Percentiles rank a stretch among this genome's conserved stretches.
phyloP scores from a whole-genome alignment of 2,329 filamentous ascomycete genomes.

The Graphiopsis chlorocephala region DNA sequence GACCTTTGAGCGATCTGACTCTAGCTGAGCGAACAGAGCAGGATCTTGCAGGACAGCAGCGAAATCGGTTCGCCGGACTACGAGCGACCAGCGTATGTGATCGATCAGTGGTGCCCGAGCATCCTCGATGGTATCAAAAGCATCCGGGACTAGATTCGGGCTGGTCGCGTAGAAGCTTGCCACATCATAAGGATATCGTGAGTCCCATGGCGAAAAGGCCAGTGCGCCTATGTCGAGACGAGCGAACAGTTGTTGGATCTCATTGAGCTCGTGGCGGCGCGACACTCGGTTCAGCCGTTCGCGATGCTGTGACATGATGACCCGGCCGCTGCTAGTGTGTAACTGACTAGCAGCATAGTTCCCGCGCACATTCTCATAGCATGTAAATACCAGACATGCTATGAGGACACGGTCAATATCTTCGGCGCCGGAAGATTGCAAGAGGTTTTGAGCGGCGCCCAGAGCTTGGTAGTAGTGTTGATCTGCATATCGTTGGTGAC shows the following conservation, averaged over 20 bases:
- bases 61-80: neutral
- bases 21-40: neutral
- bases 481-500: slow-evolving; percentile 17
- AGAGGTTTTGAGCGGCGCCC: neutral
- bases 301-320: slow-evolving; percentile 13
- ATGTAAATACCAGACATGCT: slow-evolving; percentile 19
- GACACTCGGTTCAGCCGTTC: neutral
- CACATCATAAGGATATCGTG: slow-evolving; percentile 17
- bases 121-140: slow-evolving; percentile 18
- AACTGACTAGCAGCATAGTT: slow-evolving; percentile 18
- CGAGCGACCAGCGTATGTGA: neutral
- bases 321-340: slow-evolving; percentile 20
- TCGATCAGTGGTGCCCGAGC: slow-evolving; percentile 19
- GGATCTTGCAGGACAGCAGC: neutral
- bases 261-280: slow-evolving; percentile 19
- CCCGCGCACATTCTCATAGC: slow-evolving; percentile 18
- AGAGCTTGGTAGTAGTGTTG: slow-evolving; percentile 19
- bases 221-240: slow-evolving; percentile 19
- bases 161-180: slow-evolving; percentile 17
- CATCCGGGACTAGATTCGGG: slow-evolving; percentile 10
- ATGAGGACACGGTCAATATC: slow-evolving; percentile 19
- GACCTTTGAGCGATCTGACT: neutral
- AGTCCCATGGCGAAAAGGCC: slow-evolving; percentile 13
- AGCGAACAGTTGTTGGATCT: slow-evolving; percentile 18
- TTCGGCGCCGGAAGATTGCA: slow-evolving; percentile 6